These are phyloP conservation scores for Yarrowia deformans DNA, from an alignment of 805 yeast species.

Conservation along the genomic window DNA sequence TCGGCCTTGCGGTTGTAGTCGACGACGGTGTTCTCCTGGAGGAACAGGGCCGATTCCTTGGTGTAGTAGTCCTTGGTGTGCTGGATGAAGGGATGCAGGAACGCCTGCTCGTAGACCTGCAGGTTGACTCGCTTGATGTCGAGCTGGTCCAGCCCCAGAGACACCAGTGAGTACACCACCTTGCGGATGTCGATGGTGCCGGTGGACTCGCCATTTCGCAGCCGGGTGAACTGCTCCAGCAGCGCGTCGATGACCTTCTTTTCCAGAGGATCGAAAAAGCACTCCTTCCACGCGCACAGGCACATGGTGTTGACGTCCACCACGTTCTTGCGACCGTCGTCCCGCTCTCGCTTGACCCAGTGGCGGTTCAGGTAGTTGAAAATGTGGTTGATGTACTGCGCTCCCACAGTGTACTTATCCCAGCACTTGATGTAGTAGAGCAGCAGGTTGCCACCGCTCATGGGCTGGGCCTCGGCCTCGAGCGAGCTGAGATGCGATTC, in stretches of 20 bases:
- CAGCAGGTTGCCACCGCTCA: conserved; percentile 69
- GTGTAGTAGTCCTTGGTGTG: conserved; percentile 64
- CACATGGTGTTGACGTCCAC: conserved; percentile 92
- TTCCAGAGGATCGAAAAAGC: conserved; percentile 74
- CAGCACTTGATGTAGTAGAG: conserved; percentile 87
- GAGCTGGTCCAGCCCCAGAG: conserved; percentile 87
- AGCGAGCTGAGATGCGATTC: conserved; percentile 55
- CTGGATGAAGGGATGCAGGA: conserved; percentile 77
- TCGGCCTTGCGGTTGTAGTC: conserved; percentile 91
- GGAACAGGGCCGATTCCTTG: conserved; percentile 69
- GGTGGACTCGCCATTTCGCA: conserved; percentile 79
- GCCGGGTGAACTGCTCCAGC: conserved; percentile 74
- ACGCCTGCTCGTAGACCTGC: conserved; percentile 78
- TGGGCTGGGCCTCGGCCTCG: conserved; percentile 51
- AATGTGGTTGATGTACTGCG: conserved; percentile 88
- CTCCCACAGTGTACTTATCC: conserved; percentile 89
- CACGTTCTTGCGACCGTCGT: conserved; percentile 88
- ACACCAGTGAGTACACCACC: conserved; percentile 86
- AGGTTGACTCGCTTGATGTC: conserved; percentile 86
- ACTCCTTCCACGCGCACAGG: conserved; percentile 84
- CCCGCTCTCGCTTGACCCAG: conserved; percentile 96
- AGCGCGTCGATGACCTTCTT: conserved; percentile 70
- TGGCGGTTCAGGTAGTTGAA: conserved; percentile 95
- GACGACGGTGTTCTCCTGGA: conserved; percentile 79
- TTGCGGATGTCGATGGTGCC: conserved; percentile 69